A percentile compares a stretch with the other conserved stretches of the same genome.
These are phyloP conservation scores for Leccinum incarnatum DNA, from an alignment of 768 basidiomycete genomes.

Conservation along the genomic window DNA sequence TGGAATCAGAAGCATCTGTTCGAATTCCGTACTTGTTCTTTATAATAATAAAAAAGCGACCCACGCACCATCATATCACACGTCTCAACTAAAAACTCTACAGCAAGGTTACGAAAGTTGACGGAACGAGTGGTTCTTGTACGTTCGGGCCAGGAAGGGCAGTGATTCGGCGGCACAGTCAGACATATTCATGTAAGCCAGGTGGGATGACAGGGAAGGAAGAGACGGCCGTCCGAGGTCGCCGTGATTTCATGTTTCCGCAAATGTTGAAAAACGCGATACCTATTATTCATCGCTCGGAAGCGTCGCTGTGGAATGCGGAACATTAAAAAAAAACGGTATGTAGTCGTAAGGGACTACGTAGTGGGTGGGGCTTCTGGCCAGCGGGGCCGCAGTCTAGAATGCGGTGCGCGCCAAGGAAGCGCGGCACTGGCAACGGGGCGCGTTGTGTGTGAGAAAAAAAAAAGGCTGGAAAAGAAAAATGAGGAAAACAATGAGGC, in stretches of 20 bases:
- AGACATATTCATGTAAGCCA: constrained; percentile 4
- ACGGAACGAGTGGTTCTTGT: neutral
- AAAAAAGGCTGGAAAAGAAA: neutral
- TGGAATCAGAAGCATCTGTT: constrained; percentile 17
- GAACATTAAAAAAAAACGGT: neutral
- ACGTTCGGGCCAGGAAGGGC: constrained; percentile 18
- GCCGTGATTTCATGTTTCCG: neutral
- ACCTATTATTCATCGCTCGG: neutral
- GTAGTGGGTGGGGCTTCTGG: constrained; percentile 8
- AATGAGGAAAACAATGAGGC: neutral
- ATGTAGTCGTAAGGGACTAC: constrained; percentile 3
- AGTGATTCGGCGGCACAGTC: constrained; percentile 1
- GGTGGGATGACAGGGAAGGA: constrained; percentile 6
- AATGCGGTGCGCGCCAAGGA: constrained; percentile 9
- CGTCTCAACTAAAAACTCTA: neutral
- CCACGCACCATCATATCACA: constrained; percentile 11
- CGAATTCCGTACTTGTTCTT: constrained; percentile 1
- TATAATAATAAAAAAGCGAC: neutral
- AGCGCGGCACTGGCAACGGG: neutral
- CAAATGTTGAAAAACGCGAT: neutral
- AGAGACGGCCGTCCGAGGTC: neutral
- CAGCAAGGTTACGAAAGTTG: constrained; percentile 17
- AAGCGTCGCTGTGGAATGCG: constrained; percentile 1
- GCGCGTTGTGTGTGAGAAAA: neutral
- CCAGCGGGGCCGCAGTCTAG: constrained; percentile 8